A percentile compares a stretch with the other conserved stretches of the same genome.
These are phyloP conservation scores for Hyphodiscus hymeniophilus DNA, from an alignment of 495 filamentous ascomycete species.

Conservation along the genomic window DNA sequence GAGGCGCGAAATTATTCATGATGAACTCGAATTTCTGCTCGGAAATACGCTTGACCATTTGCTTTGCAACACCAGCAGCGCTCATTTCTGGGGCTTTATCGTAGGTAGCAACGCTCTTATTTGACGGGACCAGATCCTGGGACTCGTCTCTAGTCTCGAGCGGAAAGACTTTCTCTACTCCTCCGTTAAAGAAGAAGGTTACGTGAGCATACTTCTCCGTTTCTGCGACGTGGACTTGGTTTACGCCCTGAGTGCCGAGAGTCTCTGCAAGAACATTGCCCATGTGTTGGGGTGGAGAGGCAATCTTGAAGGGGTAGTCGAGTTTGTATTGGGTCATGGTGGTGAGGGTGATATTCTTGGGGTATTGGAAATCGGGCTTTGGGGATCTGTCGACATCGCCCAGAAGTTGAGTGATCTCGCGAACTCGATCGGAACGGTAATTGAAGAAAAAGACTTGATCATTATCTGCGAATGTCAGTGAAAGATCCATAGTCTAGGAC, in stretches of 20 bases:
- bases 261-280: constrained; percentile 94
- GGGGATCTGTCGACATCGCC: constrained; percentile 88
- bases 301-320: constrained; percentile 87
- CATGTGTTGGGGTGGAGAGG: constrained; percentile 93
- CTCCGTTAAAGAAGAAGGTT: constrained; percentile 99
- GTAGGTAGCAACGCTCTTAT: constrained; percentile 83
- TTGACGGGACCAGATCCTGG: constrained; percentile 52
- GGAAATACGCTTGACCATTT: constrained; percentile 73
- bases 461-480: constrained; percentile 46
- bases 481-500: neutral
- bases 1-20: constrained; percentile 99
- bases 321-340: constrained; percentile 99
- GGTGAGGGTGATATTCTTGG: constrained; percentile 80
- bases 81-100: constrained; percentile 97
- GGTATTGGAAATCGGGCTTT: constrained; percentile 85
- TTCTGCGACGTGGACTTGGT: constrained; percentile 95
- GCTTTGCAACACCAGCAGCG: constrained; percentile 75
- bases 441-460: constrained; percentile 99
- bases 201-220: constrained; percentile 99
- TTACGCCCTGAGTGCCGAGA: constrained; percentile 74
- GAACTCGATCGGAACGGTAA: constrained; percentile 97
- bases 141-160: constrained; percentile 67
- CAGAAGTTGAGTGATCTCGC: constrained; percentile 90
- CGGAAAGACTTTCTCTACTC: constrained; percentile 92
- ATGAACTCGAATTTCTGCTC: constrained; percentile 84